phyloP scores from a whole-genome alignment of 2,329 filamentous ascomycete genomes.

The Penicillium sp. region DNA sequence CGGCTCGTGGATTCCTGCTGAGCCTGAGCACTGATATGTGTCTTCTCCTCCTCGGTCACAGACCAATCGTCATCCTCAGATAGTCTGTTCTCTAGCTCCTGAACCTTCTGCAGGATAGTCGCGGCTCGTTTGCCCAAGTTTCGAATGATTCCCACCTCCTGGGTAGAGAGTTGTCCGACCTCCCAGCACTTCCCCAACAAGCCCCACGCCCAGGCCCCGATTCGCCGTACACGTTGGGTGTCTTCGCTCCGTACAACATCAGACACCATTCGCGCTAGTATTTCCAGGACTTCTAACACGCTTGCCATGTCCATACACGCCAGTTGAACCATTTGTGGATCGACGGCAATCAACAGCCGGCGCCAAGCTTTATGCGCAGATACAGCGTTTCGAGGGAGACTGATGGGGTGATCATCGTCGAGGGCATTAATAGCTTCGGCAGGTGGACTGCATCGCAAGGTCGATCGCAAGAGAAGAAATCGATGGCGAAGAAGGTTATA shows the following conservation, averaged over 20 bases:
- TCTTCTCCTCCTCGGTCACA: background rate
- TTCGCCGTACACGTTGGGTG: constrained; percentile 58
- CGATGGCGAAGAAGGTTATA: constrained; percentile 62
- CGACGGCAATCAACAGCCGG: constrained; percentile 35
- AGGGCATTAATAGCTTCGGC: constrained; percentile 53
- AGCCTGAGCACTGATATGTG: background rate
- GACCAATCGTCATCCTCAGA: constrained; percentile 26
- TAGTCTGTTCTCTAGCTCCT: constrained; percentile 41
- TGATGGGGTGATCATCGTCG: constrained; percentile 50
- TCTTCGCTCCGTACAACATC: constrained; percentile 61
- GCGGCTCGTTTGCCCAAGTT: constrained; percentile 75
- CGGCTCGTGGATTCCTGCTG: background rate
- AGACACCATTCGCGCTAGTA: constrained; percentile 56
- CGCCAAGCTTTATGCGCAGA: constrained; percentile 57
- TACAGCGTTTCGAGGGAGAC: constrained; percentile 53
- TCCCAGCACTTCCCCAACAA: constrained; percentile 72
- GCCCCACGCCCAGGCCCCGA: constrained; percentile 82
- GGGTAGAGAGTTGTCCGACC: constrained; percentile 68
- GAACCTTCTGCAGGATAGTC: constrained; percentile 45
- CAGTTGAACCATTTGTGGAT: constrained; percentile 51
- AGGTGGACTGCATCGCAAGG: constrained; percentile 57
- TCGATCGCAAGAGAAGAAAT: constrained; percentile 62
- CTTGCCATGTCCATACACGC: constrained; percentile 57
- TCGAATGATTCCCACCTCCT: constrained; percentile 70
- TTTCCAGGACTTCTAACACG: constrained; percentile 62